These are phyloP conservation scores for Linum usitatissimum DNA, from an alignment of 345 rosid genomes.

Conservation along the genomic window DNA sequence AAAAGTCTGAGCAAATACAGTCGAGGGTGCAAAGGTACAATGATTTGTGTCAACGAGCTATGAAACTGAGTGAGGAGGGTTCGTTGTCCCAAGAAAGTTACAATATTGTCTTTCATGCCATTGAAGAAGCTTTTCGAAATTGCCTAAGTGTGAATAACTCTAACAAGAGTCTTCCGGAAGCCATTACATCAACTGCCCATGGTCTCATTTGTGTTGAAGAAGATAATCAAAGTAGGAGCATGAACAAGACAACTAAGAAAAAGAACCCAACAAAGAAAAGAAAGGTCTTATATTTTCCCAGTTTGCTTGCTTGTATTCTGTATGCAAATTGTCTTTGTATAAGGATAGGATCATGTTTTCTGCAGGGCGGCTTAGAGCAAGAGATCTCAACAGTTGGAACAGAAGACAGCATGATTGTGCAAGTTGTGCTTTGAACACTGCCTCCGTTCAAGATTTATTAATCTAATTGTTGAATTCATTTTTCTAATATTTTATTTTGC, in stretches of 20 bases:
- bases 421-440: neutral
- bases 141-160: neutral
- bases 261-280: constrained; percentile 5
- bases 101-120: neutral
- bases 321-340: neutral
- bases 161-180: neutral
- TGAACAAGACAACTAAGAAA: constrained; percentile 1
- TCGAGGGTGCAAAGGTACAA: neutral
- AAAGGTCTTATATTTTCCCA: neutral
- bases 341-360: neutral
- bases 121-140: neutral
- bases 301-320: neutral
- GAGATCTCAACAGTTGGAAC: neutral
- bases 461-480: neutral
- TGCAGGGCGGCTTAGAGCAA: neutral
- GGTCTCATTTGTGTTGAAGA: neutral
- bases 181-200: neutral
- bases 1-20: neutral
- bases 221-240: neutral
- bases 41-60: neutral
- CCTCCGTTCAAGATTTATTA: neutral
- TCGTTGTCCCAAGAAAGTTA: neutral
- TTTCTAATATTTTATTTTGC: neutral
- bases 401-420: constrained; percentile 1
- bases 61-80: neutral